Base-by-base conservation (phyloP, 441 rosid species). In the Adansonia madagascariensis region DNA sequence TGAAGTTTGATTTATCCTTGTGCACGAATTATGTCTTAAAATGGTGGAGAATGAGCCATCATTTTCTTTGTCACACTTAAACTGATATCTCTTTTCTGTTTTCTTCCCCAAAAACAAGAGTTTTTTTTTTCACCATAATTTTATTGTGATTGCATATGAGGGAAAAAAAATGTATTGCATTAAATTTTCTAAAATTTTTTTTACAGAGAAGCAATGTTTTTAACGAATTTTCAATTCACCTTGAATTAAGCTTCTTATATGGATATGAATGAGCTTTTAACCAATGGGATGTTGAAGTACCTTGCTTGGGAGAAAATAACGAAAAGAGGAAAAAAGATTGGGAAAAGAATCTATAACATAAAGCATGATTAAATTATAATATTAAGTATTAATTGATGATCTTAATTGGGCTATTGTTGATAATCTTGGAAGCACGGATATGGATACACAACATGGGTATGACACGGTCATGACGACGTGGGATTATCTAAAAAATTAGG, bases 141-240 rank as follows among this genome's bases (percentile, higher is more conserved):
- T 47, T 69, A 12, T 69, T 69, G 4, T 1, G 0, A 24, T 3
- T 24, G 31, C 53, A 44, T 67, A 10, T 44, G 53, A 10, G 17
- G 35, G n/a, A 24, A 20, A 35, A 8, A 8, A 52, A 6, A 24
- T 27, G 73, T 15, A 53, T 39, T 47, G 66, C 22, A 53, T 49
- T 53, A 71, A 50, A 18, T 78, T 49, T 68, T 68, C 52, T 66
- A 6, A 24, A 24, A 1, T 63, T 63, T 49, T 49, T 49, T 49
- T 49, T 9, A 11, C 14, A 11, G 4, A 49, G 14, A 61, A 31
- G 1, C 35, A 2, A 60, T 22, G 0, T 1, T 12, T 6, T 24
- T 22, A 24, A 15, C 0, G 24, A 68, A 22, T 6, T 47, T 20
- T 47, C 35, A 15, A 24, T 52, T 27, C 14, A 8, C 60, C 24